Evolutionary conservation across 2,329 filamentous ascomycete species (phyloP).

Genomic region (Colletotrichum shisoi): DNA sequence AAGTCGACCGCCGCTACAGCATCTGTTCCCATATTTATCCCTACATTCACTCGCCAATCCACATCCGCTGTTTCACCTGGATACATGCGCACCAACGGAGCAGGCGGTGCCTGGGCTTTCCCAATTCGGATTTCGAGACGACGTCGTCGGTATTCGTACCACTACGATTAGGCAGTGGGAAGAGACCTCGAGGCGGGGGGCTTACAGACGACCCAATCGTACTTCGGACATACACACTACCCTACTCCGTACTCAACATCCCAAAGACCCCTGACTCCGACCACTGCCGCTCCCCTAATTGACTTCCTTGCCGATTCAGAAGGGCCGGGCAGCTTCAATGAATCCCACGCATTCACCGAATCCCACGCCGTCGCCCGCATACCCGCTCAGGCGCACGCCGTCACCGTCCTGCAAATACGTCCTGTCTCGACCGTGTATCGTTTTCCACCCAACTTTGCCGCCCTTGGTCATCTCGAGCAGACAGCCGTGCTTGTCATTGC

Average conservation of each 20-base stretch:
- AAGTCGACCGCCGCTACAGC: conserved; percentile 1
- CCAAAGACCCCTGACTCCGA: background rate
- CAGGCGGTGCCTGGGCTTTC: conserved; percentile 7
- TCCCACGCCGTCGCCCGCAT: conserved; percentile 53
- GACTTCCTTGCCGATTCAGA: conserved; percentile 19
- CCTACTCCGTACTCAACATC: background rate
- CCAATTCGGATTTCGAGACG: conserved; percentile 14
- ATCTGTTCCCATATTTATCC: background rate
- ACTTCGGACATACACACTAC: background rate
- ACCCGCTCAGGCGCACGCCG: conserved; percentile 50
- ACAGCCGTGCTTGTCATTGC: conserved; percentile 50
- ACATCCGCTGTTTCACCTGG: conserved; percentile 12
- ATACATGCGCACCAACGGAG: conserved; percentile 31
- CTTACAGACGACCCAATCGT: conserved; percentile 5
- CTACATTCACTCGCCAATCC: conserved; percentile 3
- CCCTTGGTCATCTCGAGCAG: conserved; percentile 52
- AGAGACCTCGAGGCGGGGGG: conserved; percentile 18
- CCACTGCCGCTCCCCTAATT: background rate
- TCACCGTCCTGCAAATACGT: conserved; percentile 53
- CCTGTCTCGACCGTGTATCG: conserved; percentile 46
- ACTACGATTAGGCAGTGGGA: background rate
- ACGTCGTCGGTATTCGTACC: background rate
- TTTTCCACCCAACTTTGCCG: conserved; percentile 45
- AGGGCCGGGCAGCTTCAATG: conserved; percentile 28
- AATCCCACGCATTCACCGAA: conserved; percentile 51